A percentile compares a stretch with the other conserved stretches of the same genome.
Evolutionary conservation across 2,329 filamentous ascomycete genomes (phyloP).

Genomic region (Xylaria sp.): DNA sequence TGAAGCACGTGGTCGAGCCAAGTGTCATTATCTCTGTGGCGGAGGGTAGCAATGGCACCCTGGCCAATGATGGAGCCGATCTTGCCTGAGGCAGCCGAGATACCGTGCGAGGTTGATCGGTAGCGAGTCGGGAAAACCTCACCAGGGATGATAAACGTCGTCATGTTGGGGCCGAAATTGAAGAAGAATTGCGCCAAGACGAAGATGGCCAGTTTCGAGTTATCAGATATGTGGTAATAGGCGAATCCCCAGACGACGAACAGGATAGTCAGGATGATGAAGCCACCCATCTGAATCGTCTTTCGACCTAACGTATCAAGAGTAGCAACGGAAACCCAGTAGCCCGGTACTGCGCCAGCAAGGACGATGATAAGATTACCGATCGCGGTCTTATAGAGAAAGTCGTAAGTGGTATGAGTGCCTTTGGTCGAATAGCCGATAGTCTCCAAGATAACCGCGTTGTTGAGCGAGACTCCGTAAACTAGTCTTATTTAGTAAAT

Average conservation of each 20-base stretch:
- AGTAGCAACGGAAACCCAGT: slow-evolving; percentile 78
- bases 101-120: slow-evolving; percentile 62
- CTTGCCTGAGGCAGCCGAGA: slow-evolving; percentile 61
- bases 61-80: slow-evolving; percentile 63
- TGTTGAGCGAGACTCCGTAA: slow-evolving; percentile 77
- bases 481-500: slow-evolving; percentile 38
- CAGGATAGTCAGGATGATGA: slow-evolving; percentile 64
- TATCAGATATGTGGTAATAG: slow-evolving; percentile 57
- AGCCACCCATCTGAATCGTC: slow-evolving; percentile 73
- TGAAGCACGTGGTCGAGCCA: slow-evolving; percentile 81
- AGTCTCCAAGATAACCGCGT: slow-evolving; percentile 70
- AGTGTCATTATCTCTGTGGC: slow-evolving; percentile 56
- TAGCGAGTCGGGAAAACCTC: slow-evolving; percentile 63
- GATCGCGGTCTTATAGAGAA: slow-evolving; percentile 74
- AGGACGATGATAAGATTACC: slow-evolving; percentile 81
- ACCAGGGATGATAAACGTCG: slow-evolving; percentile 62
- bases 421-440: slow-evolving; percentile 71
- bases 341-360: slow-evolving; percentile 79
- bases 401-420: slow-evolving; percentile 65
- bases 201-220: slow-evolving; percentile 61
- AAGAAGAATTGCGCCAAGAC: slow-evolving; percentile 65
- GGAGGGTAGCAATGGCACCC: slow-evolving; percentile 61
- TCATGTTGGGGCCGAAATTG: slow-evolving; percentile 64
- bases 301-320: slow-evolving; percentile 79
- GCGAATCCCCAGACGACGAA: slow-evolving; percentile 66